Conservation (phyloP, 2,329 filamentous ascomycete genomes). For the Pseudogymnoascus sp. region DNA sequence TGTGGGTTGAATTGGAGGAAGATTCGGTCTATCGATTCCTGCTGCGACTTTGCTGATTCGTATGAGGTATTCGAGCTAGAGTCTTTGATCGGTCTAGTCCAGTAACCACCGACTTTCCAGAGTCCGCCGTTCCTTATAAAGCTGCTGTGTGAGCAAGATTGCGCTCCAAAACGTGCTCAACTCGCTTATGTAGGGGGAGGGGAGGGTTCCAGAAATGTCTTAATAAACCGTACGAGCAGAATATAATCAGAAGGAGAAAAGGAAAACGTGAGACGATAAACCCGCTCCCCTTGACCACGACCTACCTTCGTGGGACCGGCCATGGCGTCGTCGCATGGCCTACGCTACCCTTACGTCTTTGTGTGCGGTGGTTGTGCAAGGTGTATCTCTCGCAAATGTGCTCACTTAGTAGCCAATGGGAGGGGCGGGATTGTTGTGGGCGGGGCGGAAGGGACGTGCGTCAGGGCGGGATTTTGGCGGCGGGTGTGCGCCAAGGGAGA, state of each 20-base stretch:
- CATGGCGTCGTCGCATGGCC: constrained; percentile 1
- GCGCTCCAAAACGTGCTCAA: constrained; percentile 10
- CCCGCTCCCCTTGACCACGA: neutral
- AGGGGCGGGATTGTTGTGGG: neutral
- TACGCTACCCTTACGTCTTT: neutral
- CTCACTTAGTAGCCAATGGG: constrained; percentile 11
- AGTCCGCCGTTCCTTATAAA: neutral
- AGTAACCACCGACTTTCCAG: neutral
- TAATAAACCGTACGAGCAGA: neutral
- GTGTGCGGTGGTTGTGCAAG: neutral
- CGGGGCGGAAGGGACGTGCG: neutral
- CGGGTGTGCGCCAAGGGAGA: neutral
- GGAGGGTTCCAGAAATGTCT: neutral
- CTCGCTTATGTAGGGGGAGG: neutral
- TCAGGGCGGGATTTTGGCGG: neutral
- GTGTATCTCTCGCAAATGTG: constrained; percentile 12
- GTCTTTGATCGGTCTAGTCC: neutral
- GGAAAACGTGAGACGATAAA: neutral
- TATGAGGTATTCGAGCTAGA: neutral
- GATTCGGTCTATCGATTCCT: neutral
- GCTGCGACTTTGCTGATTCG: neutral
- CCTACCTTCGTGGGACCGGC: constrained; percentile 3
- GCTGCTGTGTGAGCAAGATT: neutral
- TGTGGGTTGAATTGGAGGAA: neutral
- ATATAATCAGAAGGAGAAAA: neutral